Conservation (phyloP, 805 yeast genomes). For the Saccharomycopsis amapae region DNA sequence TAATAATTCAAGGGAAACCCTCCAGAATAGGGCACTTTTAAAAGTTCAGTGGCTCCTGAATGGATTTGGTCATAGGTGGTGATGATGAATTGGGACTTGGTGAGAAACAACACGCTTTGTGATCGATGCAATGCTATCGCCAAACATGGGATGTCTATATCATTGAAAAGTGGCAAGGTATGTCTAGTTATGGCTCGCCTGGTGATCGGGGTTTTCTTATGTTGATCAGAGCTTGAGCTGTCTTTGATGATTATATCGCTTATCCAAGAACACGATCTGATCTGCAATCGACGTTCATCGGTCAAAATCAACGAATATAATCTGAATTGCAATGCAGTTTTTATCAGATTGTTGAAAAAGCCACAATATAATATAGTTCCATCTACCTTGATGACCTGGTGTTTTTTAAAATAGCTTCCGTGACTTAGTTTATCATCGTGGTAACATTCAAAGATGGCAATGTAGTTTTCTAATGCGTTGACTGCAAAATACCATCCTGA, state of each 20-base stretch:
- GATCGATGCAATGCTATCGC: constrained; percentile 3
- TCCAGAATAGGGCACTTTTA: background rate
- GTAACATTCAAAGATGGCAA: constrained; percentile 5
- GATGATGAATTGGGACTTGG: background rate
- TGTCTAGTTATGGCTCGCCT: background rate
- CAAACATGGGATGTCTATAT: constrained; percentile 7
- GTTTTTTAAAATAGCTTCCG: background rate
- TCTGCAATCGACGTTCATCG: constrained; percentile 2
- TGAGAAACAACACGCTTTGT: constrained; percentile 3
- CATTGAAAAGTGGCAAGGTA: constrained; percentile 1
- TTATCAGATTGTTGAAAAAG: background rate
- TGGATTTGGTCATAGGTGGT: constrained; percentile 7
- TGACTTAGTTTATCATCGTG: background rate
- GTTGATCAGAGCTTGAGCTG: background rate
- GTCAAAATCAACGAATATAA: constrained; percentile 1
- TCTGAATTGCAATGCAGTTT: background rate
- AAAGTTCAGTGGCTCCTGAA: constrained; percentile 1
- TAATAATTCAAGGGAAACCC: constrained; percentile 7
- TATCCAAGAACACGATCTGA: background rate
- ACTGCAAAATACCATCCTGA: constrained; percentile 7
- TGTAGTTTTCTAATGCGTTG: constrained; percentile 4
- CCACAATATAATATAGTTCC: background rate
- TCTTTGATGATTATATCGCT: background rate
- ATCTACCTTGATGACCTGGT: background rate
- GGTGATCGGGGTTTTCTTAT: background rate